These are phyloP conservation scores for Parastagonospora avenae DNA, from an alignment of 2,329 filamentous ascomycete species.

Conservation along the genomic window DNA sequence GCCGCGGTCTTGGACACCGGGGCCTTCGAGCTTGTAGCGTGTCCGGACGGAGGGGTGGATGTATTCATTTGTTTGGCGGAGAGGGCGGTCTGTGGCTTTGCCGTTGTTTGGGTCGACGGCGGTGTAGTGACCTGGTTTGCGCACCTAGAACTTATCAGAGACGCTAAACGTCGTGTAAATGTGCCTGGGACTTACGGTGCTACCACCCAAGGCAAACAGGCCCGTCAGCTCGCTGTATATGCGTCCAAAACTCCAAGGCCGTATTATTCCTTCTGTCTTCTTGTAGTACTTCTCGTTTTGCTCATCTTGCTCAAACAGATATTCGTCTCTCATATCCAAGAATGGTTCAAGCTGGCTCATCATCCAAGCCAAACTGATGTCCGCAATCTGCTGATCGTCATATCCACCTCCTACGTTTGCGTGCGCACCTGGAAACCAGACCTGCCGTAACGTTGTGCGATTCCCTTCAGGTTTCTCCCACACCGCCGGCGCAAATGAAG, in stretches of 20 bases:
- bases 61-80: conserved; percentile 58
- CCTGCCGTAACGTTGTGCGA: conserved; percentile 55
- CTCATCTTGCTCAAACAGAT: conserved; percentile 54
- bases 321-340: conserved; percentile 54
- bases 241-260: conserved; percentile 56
- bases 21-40: conserved; percentile 52
- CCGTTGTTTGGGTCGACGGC: conserved; percentile 53
- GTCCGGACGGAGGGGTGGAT: conserved; percentile 57
- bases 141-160: conserved; percentile 29
- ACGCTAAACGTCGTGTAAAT: background rate
- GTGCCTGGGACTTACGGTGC: conserved; percentile 30
- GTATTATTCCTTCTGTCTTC: conserved; percentile 43
- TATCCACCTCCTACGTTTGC: conserved; percentile 59
- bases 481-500: conserved; percentile 57
- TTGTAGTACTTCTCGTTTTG: conserved; percentile 53
- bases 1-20: conserved; percentile 53
- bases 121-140: conserved; percentile 56
- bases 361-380: conserved; percentile 64
- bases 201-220: conserved; percentile 54
- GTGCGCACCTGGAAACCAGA: conserved; percentile 63
- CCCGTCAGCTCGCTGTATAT: conserved; percentile 54
- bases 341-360: conserved; percentile 57
- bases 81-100: conserved; percentile 48
- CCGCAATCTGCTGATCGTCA: conserved; percentile 52
- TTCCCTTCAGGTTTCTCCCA: conserved; percentile 57